Conservation (phyloP, 495 filamentous ascomycete genomes). For the Geopyxis carbonaria region DNA sequence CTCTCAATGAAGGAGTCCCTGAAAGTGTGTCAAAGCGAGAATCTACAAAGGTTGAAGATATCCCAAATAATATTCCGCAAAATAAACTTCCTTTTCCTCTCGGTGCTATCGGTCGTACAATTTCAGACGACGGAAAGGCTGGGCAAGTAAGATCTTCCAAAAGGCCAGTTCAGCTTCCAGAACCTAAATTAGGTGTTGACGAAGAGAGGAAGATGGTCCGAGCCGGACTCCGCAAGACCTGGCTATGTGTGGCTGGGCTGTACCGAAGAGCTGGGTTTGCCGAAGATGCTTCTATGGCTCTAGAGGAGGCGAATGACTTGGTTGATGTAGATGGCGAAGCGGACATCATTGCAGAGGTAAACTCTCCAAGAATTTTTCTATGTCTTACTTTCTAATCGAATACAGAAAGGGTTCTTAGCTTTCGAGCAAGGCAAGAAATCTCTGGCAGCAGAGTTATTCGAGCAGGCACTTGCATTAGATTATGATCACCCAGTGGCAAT, state of each 20-base stretch:
- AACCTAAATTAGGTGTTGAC: constrained; percentile 18
- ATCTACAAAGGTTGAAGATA: constrained; percentile 4
- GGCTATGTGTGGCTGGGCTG: constrained; percentile 73
- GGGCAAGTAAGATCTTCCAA: constrained; percentile 1
- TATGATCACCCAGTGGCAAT: constrained; percentile 64
- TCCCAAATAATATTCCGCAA: constrained; percentile 11
- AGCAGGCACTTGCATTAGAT: constrained; percentile 56
- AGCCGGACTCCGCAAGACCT: constrained; percentile 40
- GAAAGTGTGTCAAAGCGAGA: background rate
- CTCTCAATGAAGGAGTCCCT: background rate
- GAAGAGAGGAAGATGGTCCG: constrained; percentile 16
- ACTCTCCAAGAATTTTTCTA: background rate
- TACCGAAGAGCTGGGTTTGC: constrained; percentile 67
- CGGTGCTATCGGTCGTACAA: constrained; percentile 1
- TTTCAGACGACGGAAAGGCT: constrained; percentile 8
- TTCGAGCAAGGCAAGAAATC: constrained; percentile 44
- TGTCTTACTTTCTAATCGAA: constrained; percentile 4
- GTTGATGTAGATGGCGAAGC: constrained; percentile 26
- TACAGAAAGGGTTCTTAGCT: constrained; percentile 50
- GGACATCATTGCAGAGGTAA: constrained; percentile 18
- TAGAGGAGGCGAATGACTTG: constrained; percentile 62
- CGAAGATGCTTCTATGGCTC: constrained; percentile 59
- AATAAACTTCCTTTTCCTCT: constrained; percentile 12
- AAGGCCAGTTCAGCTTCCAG: constrained; percentile 10
- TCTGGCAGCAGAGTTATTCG: constrained; percentile 54